Evolutionary conservation across 352 stramenopile species (phyloP), one percentile per base, ranked within the genome.

Genomic region (Plasmopara muralis): DNA sequence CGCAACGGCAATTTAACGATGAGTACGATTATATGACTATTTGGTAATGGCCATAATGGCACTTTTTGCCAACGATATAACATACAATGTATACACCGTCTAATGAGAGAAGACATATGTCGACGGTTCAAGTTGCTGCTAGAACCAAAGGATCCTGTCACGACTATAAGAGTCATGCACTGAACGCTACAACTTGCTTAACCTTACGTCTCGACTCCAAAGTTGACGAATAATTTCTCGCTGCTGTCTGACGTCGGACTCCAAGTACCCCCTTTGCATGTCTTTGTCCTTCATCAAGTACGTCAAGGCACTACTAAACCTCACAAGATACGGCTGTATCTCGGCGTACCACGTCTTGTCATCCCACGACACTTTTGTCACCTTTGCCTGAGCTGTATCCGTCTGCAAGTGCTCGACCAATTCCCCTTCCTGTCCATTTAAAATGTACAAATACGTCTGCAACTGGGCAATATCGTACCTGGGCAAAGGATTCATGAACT

Each of bases 401-500:
- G 67, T 52, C 37, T 80, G 76, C 35, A 93, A 53, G 52, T 92
- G 75, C 63, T 93, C 83, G 30, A 93, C 83, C 10, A 93, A 56
- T 58, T 93, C 83, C 7, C 83, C 83, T 34, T 92, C 74, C 12
- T 55, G 60, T 6, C 66, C 60, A 0, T 62, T 72, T 14, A 93
- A 64, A 40, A 93, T 88, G 55, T 80, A 93, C 34, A 93, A 46
- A 56, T 93, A 93, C 25, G 83, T 93, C 67, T 92, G 81, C 48
- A 93, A 57, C 55, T 93, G 83, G 1, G 77, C 77, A 8, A 93
- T 39, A 57, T 93, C 83, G 58, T 93, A 93, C 55, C 68, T 73
- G 6, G 83, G 83, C 50, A 93, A 56, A 9, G 83, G 83, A 25
- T 60, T 70, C 20, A 89, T 71, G 60, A 93, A 93, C 10, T 54